phyloP scores from a whole-genome alignment of 1,284 basidiomycete genomes.

The Wolfiporia cocos region DNA sequence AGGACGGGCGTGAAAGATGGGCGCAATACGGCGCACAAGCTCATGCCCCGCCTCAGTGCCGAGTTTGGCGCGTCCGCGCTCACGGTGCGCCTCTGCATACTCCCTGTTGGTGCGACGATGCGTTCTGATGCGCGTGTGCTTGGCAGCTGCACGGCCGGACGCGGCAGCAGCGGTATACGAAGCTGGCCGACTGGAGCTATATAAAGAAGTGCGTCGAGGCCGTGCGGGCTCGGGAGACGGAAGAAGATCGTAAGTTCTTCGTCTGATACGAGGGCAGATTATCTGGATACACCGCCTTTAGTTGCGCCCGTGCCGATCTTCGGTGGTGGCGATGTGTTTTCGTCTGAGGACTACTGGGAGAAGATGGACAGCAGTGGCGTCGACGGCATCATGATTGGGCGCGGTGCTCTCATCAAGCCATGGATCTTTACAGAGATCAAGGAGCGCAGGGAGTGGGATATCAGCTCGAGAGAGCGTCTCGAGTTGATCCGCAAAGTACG shows the following conservation, averaged over 20 bases:
- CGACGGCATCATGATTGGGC: constrained; percentile 92
- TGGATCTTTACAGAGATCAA: constrained; percentile 98
- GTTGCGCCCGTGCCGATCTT: constrained; percentile 89
- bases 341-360: constrained; percentile 79
- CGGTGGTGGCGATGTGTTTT: constrained; percentile 94
- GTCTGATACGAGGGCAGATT: neutral
- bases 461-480: constrained; percentile 84
- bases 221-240: constrained; percentile 73
- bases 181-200: constrained; percentile 87
- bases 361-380: constrained; percentile 76
- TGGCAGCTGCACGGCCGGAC: constrained; percentile 87
- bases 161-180: constrained; percentile 85
- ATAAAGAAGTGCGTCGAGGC: constrained; percentile 83
- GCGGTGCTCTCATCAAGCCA: constrained; percentile 94
- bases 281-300: constrained; percentile 22
- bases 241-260: constrained; percentile 59
- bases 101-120: neutral
- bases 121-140: neutral
- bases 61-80: constrained; percentile 81
- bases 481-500: constrained; percentile 78
- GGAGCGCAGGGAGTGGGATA: constrained; percentile 92
- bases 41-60: constrained; percentile 79
- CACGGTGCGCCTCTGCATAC: constrained; percentile 48
- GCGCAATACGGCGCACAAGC: constrained; percentile 83
- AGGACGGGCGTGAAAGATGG: constrained; percentile 89